Evolutionary conservation across 768 basidiomycete genomes (phyloP).

Genomic region (Hygrophoropsis aurantiaca): DNA sequence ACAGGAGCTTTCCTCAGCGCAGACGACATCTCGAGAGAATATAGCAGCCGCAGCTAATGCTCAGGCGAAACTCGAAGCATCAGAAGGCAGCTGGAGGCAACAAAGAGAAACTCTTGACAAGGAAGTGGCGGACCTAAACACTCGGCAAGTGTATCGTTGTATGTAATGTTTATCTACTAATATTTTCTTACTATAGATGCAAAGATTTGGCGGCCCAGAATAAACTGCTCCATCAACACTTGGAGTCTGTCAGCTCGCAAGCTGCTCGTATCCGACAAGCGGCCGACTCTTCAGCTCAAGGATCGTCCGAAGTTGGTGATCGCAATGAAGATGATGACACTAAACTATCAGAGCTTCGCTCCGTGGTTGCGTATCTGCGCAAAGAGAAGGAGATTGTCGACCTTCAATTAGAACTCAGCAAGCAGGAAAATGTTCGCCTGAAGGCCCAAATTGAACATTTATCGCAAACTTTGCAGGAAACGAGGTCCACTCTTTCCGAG

Average conservation of each 20-base stretch:
- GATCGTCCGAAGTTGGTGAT: constrained; percentile 43
- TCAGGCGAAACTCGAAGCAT: constrained; percentile 64
- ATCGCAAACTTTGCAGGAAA: constrained; percentile 67
- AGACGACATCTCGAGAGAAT: constrained; percentile 56
- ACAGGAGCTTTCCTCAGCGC: constrained; percentile 54
- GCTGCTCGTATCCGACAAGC: constrained; percentile 78
- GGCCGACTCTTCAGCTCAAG: constrained; percentile 50
- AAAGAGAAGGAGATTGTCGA: constrained; percentile 94
- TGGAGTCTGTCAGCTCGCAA: constrained; percentile 81
- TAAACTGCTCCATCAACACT: constrained; percentile 72
- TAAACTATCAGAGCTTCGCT: constrained; percentile 71
- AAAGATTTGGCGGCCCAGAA: constrained; percentile 79
- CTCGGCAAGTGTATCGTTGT: constrained; percentile 47
- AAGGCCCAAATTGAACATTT: constrained; percentile 78
- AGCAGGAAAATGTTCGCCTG: constrained; percentile 70
- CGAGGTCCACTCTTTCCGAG: constrained; percentile 68
- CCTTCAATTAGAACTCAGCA: constrained; percentile 79
- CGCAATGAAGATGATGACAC: constrained; percentile 52
- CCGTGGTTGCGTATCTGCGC: constrained; percentile 78
- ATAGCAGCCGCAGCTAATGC: constrained; percentile 70
- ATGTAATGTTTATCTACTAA: background rate
- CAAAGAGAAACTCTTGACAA: constrained; percentile 78
- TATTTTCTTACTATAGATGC: constrained; percentile 42
- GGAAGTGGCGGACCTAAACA: constrained; percentile 69
- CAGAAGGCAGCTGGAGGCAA: constrained; percentile 77